A percentile compares a stretch with the other conserved stretches of the same genome.
Evolutionary conservation across 2,329 filamentous ascomycete species (phyloP).

Genomic region (Fusarium decemcellulare): DNA sequence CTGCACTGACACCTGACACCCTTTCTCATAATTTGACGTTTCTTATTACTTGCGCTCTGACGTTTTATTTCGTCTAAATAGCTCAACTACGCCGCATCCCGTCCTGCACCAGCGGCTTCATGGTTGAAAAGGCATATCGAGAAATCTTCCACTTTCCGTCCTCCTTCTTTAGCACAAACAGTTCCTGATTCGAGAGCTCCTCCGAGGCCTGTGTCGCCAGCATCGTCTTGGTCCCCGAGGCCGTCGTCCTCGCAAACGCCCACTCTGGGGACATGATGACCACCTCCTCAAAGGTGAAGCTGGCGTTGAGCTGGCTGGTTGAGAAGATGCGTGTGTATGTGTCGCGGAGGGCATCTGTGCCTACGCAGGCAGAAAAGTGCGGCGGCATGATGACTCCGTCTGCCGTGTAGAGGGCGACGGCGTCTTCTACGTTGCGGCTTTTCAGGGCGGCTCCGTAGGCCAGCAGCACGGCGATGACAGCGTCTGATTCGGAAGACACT

Average conservation of each 20-base stretch:
- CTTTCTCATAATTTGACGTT: too few species aligned
- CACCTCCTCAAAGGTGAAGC: not conserved
- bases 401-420: slow-evolving; percentile 36
- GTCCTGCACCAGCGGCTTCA: slow-evolving; percentile 40
- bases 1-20: too few species aligned
- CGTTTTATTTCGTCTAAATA: too few species aligned
- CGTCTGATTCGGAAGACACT: not conserved
- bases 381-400: slow-evolving; percentile 45
- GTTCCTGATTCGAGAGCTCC: slow-evolving; percentile 32
- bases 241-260: not conserved
- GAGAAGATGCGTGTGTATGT: not conserved
- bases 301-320: not conserved
- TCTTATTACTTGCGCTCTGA: too few species aligned
- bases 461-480: not conserved
- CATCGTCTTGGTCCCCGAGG: not conserved
- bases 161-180: slow-evolving; percentile 39
- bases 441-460: slow-evolving; percentile 35
- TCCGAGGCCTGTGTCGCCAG: not conserved
- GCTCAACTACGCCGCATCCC: slow-evolving; percentile 11
- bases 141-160: slow-evolving; percentile 38
- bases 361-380: slow-evolving; percentile 35
- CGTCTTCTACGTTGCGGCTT: slow-evolving; percentile 32
- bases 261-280: slow-evolving; percentile 1
- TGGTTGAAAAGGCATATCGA: slow-evolving; percentile 40
- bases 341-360: slow-evolving; percentile 11